Base-by-base conservation (phyloP, 148 eudicot species). In the Suaeda aralocaspica region DNA sequence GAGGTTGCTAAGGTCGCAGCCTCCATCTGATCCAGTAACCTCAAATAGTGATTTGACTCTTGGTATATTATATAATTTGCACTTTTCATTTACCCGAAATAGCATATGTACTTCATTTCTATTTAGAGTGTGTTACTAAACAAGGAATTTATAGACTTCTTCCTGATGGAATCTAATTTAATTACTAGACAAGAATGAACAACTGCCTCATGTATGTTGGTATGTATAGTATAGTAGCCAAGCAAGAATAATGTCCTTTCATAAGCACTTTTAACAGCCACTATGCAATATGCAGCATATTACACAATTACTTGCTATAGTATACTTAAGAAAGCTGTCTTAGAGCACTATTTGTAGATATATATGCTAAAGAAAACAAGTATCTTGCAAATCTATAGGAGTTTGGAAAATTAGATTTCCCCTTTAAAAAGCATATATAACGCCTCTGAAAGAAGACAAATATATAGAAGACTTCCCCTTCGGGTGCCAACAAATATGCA, bases 221-320 rank as follows among this genome's bases (percentile, higher is more conserved):
- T n/a, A n/a, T n/a, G n/a, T n/a, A n/a, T n/a, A 59, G 7, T 59
- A 29, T n/a, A n/a, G n/a, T n/a, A 59, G 7, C 8, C 21, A 59
- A 31, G 59, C 41, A 59, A 59, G 63, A 59, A 60, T 60, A 60
- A 33, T 60, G 64, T 60, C 64, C 33, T 60, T 18, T 60, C 64
- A 60, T 9, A 33, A 18, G 6, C 12, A 31, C 39, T 24, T 30
- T 60, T 34, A n/a, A 0, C 39, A n/a, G 19, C 2, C 9, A 29
- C 19, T 18, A 34, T n/a, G n/a, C 44, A 60, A 36, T 44, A 60
- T 19, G 34, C 9, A n/a, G n/a, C n/a, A n/a, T n/a, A n/a, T 19
- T 60, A 33, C 45, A 60, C 2, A 60, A 15, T 3, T 60, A 34
- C 45, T 60, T 60, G 64, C 64, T 16, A 60, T n/a, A 9, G 8